Conservation (phyloP, 2,329 filamentous ascomycete species). For the Cytospora leucostoma region DNA sequence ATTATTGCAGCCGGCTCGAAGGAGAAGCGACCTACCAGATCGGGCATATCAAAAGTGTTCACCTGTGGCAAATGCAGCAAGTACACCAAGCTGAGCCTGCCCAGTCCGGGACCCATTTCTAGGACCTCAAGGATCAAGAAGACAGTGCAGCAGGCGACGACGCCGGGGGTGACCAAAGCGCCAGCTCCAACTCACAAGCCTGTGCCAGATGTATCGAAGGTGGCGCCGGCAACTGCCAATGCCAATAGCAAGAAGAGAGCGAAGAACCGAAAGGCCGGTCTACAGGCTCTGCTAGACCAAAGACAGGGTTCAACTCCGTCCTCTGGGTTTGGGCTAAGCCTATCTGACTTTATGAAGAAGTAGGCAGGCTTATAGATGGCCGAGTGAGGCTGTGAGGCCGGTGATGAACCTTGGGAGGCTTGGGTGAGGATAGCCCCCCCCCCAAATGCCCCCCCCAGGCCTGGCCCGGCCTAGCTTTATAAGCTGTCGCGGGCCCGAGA, state of each 20-base stretch:
- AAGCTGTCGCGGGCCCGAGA: conserved; percentile 18
- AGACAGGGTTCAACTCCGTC: conserved; percentile 43
- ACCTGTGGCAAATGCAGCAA: conserved; percentile 49
- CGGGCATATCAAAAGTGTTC: conserved; percentile 42
- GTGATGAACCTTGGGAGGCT: background rate
- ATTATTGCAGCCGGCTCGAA: background rate
- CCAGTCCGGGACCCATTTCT: conserved; percentile 38
- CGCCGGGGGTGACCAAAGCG: conserved; percentile 31
- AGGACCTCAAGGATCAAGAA: conserved; percentile 31
- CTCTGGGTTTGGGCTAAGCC: conserved; percentile 47
- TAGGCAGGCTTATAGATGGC: background rate
- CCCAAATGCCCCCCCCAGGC: background rate
- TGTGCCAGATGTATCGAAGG: background rate
- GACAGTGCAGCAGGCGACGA: conserved; percentile 24
- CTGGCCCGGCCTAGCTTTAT: conserved; percentile 4
- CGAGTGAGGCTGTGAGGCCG: conserved; percentile 8
- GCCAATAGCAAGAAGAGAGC: conserved; percentile 66
- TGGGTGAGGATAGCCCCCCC: background rate
- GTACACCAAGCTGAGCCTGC: conserved; percentile 45
- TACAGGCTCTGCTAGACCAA: conserved; percentile 66
- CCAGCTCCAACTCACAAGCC: conserved; percentile 27
- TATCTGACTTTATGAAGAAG: conserved; percentile 58
- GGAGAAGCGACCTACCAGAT: conserved; percentile 10
- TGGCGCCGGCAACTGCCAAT: conserved; percentile 44
- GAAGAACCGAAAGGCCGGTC: conserved; percentile 64